Base-by-base conservation (phyloP, 31 red algal species). In the Odonthalia washingtoniensis region DNA sequence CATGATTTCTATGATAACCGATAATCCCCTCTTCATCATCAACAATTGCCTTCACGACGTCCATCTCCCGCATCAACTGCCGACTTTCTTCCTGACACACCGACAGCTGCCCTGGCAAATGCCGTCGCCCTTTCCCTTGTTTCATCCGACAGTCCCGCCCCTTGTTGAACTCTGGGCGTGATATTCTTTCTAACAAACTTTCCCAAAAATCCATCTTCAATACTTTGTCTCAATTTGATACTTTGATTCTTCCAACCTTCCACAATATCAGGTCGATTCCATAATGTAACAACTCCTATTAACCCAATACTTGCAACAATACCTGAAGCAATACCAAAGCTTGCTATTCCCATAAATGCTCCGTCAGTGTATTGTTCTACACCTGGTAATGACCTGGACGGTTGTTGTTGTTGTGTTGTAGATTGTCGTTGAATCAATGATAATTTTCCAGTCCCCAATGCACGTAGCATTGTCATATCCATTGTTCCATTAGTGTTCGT, bases 151-250 rank as follows among this genome's bases (percentile, higher is more conserved):
- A 57, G 49, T 57, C 9, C 12, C 9, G 12, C 21, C 9, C 49
- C 49, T 9, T 57, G 9, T 57, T 57, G 49, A 14, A 57, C 21
- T 14, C 49, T 9, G 9, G 9, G 49, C 12, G 12, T 21, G 21
- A 57, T 14, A 57, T 9, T 14, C 12, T 63, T 1, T 32, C 89
- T 34, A 46, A 91, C 44, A 5, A 62, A 41, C 37, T 57, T 38
- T 21, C 89, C 89, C n/a, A 91, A 26, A 61, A 32, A 52, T n/a
- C 49, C 40, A 52, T 92, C 90, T n/a, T n/a, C n/a, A 18, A 92
- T 52, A 35, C 40, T 35, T 16, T 35, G 21, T 39, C 82, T 53
- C 69, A 92, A 87, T 40, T 35, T 34, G n/a, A 70, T 72, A 3
- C 76, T 75, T 34, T 75, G 39, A 62, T 76, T 28, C 30, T 76